Evolutionary conservation across 192 early-diverging fungal genomes (phyloP).

Genomic region (Dissophora globulifera): DNA sequence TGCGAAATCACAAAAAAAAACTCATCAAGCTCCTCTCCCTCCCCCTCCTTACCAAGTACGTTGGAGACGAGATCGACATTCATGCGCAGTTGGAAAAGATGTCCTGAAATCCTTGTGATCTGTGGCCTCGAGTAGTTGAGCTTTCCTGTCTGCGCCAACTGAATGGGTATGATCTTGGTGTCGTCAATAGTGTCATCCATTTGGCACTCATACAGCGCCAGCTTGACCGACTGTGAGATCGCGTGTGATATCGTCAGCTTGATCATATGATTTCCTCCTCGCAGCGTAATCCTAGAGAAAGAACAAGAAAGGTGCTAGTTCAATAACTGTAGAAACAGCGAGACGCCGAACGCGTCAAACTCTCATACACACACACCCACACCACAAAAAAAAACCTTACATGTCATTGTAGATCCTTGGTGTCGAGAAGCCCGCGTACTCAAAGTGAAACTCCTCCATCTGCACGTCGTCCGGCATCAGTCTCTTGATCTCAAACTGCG

Average conservation of each 20-base stretch:
- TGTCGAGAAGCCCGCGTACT: slow-evolving; percentile 72
- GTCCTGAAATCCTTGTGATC: slow-evolving; percentile 66
- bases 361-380: no score
- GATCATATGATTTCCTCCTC: slow-evolving; percentile 69
- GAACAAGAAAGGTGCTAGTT: no score
- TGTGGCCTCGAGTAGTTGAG: slow-evolving; percentile 60
- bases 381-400: slow-evolving; percentile 52
- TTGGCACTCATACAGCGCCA: slow-evolving; percentile 66
- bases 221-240: slow-evolving; percentile 67
- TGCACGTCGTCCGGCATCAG: slow-evolving; percentile 67
- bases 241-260: slow-evolving; percentile 69
- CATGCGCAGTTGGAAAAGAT: slow-evolving; percentile 80
- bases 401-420: slow-evolving; percentile 89
- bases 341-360: no score
- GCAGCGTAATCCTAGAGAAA: slow-evolving; percentile 70
- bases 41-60: slow-evolving; percentile 69
- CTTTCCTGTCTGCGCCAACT: slow-evolving; percentile 65
- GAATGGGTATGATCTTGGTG: slow-evolving; percentile 68
- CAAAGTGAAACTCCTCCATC: slow-evolving; percentile 83
- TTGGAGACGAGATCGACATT: slow-evolving; percentile 87
- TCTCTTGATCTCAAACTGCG: slow-evolving; percentile 50
- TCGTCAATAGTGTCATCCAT: slow-evolving; percentile 72
- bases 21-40: neutral
- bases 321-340: no score
- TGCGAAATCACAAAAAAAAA: neutral